Conservation (phyloP, 2,329 filamentous ascomycete genomes). For the Drechslerella coelobrocha region DNA sequence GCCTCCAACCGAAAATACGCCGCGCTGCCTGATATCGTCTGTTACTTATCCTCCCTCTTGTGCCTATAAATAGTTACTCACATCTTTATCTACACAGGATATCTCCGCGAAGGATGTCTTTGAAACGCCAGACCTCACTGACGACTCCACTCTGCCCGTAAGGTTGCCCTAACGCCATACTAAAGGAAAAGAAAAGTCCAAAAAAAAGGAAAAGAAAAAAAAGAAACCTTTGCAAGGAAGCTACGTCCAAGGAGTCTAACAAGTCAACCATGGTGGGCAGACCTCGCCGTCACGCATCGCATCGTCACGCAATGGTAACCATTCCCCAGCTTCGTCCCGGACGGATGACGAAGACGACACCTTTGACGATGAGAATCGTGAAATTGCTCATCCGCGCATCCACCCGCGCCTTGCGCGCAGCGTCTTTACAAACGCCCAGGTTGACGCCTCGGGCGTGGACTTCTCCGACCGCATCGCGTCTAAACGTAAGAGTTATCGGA, state of each 20-base stretch:
- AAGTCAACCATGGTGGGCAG: conserved; percentile 56
- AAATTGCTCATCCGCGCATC: conserved; percentile 77
- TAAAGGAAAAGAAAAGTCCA: neutral
- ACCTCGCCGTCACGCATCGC: conserved; percentile 65
- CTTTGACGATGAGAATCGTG: conserved; percentile 68
- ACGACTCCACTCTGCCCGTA: conserved; percentile 86
- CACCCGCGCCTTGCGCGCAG: conserved; percentile 79
- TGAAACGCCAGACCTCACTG: conserved; percentile 90
- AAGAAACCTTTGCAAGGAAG: neutral
- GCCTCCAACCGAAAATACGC: conserved; percentile 75
- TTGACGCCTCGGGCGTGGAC: conserved; percentile 80
- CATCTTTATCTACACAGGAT: conserved; percentile 66
- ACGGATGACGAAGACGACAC: conserved; percentile 65
- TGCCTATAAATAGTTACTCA: conserved; percentile 50
- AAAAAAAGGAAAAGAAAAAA: neutral
- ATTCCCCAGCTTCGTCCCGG: conserved; percentile 63
- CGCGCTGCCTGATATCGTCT: conserved; percentile 77
- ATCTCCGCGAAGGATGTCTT: conserved; percentile 86
- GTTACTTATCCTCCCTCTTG: conserved; percentile 25
- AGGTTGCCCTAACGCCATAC: conserved; percentile 55
- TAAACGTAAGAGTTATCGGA: conserved; percentile 83
- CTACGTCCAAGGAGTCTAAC: conserved; percentile 11
- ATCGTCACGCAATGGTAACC: conserved; percentile 62
- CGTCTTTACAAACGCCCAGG: conserved; percentile 75
- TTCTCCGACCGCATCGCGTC: conserved; percentile 87